Percentiles rank a stretch among this genome's conserved stretches.
Conservation (phyloP, 805 yeast genomes). For the Saturnispora kantuleensis region DNA sequence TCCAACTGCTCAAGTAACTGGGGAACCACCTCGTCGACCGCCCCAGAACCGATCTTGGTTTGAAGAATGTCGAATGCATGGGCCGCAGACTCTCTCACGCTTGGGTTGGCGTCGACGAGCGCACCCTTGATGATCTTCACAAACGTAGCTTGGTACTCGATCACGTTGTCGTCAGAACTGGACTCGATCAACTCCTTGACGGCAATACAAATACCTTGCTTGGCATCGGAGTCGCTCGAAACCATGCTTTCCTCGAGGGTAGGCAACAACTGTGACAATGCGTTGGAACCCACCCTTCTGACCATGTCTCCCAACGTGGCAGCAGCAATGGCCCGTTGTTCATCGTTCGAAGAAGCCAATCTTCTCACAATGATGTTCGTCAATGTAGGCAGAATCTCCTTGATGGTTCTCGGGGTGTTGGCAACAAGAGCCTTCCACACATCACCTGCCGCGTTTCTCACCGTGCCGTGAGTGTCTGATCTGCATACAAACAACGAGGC, state of each 20-base stretch:
- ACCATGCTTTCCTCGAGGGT: slow-evolving; percentile 60
- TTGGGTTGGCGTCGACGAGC: slow-evolving; percentile 59
- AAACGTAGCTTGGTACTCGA: slow-evolving; percentile 55
- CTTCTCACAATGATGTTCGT: slow-evolving; percentile 71
- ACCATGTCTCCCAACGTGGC: slow-evolving; percentile 91
- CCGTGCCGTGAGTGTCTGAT: slow-evolving; percentile 80
- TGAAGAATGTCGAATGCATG: slow-evolving; percentile 83
- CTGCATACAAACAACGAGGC: slow-evolving; percentile 89
- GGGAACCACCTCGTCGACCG: slow-evolving; percentile 85
- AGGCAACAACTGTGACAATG: slow-evolving; percentile 76
- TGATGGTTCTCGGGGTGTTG: slow-evolving; percentile 89
- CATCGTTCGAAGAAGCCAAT: slow-evolving; percentile 72
- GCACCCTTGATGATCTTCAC: slow-evolving; percentile 71
- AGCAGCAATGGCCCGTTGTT: slow-evolving; percentile 81
- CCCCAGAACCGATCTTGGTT: slow-evolving; percentile 69
- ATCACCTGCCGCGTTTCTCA: slow-evolving; percentile 81
- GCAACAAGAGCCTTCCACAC: slow-evolving; percentile 96
- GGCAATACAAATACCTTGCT: slow-evolving; percentile 96
- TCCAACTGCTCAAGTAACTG: slow-evolving; percentile 64
- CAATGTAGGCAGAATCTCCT: slow-evolving; percentile 80
- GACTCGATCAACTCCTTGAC: slow-evolving; percentile 76
- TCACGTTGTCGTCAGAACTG: slow-evolving; percentile 49
- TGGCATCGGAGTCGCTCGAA: slow-evolving; percentile 66
- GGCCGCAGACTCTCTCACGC: slow-evolving; percentile 88
- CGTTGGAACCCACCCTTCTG: slow-evolving; percentile 84